Percentiles rank a stretch among this genome's conserved stretches.
phyloP scores from a whole-genome alignment of 306 rosid genomes.

The Prunus davidiana region DNA sequence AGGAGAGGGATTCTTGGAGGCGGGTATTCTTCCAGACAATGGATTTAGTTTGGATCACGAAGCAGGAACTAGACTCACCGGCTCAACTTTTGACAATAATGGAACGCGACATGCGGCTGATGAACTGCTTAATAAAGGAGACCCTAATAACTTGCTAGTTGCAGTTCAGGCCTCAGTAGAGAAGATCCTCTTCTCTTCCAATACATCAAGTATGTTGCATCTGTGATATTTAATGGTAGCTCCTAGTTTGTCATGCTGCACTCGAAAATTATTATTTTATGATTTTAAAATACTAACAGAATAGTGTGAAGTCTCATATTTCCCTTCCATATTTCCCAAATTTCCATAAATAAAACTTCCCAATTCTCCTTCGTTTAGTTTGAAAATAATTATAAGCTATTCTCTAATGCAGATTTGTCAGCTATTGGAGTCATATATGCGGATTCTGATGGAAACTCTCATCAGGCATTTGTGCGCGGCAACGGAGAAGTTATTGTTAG shows the following conservation, averaged over 20 bases:
- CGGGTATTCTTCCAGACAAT: slow-evolving; percentile 11
- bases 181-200: slow-evolving; percentile 20
- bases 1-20: slow-evolving; percentile 5
- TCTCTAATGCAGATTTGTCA: too few species aligned
- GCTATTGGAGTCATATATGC: background rate
- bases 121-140: slow-evolving; percentile 23
- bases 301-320: too few species aligned
- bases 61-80: slow-evolving; percentile 13
- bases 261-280: background rate
- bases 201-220: background rate
- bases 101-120: slow-evolving; percentile 32
- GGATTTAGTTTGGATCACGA: slow-evolving; percentile 18
- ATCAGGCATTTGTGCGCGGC: slow-evolving; percentile 3
- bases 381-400: background rate
- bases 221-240: background rate
- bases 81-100: slow-evolving; percentile 13
- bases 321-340: too few species aligned
- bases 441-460: slow-evolving; percentile 15
- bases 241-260: background rate
- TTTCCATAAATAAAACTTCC: too few species aligned
- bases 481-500: slow-evolving; percentile 28
- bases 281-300: background rate
- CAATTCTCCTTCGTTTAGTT: background rate
- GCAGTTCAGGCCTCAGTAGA: slow-evolving; percentile 20
- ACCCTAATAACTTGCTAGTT: slow-evolving; percentile 9